Conservation (phyloP, 2,329 filamentous ascomycete genomes). For the Neofusicoccum sp. region DNA sequence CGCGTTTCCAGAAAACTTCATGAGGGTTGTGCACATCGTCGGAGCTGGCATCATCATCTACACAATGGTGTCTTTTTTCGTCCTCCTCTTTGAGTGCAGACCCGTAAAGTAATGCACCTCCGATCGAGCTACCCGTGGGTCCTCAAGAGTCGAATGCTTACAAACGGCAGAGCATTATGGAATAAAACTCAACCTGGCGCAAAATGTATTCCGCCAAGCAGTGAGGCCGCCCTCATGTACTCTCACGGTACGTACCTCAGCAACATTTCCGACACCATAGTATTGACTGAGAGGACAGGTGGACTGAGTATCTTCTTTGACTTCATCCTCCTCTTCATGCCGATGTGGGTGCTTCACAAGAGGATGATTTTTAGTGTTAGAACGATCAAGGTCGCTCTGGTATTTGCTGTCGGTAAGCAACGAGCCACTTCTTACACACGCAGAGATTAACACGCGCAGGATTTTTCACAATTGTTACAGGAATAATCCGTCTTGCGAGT, state of each 20-base stretch:
- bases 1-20: neutral
- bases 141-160: neutral
- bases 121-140: neutral
- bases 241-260: slow-evolving; percentile 29
- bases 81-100: slow-evolving; percentile 21
- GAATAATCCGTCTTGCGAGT: slow-evolving; percentile 44
- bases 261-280: slow-evolving; percentile 16
- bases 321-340: slow-evolving; percentile 27
- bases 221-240: slow-evolving; percentile 38
- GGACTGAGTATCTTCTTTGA: slow-evolving; percentile 38
- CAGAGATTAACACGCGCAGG: slow-evolving; percentile 25
- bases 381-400: slow-evolving; percentile 39
- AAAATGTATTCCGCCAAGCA: slow-evolving; percentile 30
- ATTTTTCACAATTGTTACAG: slow-evolving; percentile 40
- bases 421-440: too few species aligned
- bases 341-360: slow-evolving; percentile 38
- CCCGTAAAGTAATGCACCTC: slow-evolving; percentile 13
- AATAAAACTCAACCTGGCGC: slow-evolving; percentile 24
- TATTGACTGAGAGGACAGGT: neutral
- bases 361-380: slow-evolving; percentile 42
- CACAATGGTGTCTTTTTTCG: slow-evolving; percentile 11
- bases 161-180: slow-evolving; percentile 13
- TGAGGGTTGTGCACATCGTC: slow-evolving; percentile 2
- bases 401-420: slow-evolving; percentile 36
- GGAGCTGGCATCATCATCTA: slow-evolving; percentile 1